Evolutionary conservation across 108 stramenopile genomes (phyloP).

Genomic region (Nannochloropsis gaditana): DNA sequence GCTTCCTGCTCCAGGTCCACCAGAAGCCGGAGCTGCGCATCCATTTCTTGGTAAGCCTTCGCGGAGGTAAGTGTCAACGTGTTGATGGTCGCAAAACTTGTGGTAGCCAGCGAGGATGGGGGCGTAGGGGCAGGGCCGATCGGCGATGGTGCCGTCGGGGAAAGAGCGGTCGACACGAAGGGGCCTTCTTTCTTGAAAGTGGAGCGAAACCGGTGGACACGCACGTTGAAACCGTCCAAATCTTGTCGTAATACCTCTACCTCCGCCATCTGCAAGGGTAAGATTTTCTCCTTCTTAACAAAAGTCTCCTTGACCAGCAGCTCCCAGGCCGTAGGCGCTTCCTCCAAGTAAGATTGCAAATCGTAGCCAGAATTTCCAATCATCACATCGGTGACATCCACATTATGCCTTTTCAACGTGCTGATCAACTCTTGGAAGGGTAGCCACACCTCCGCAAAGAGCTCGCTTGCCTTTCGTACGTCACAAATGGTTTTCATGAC

Average conservation of each 20-base stretch:
- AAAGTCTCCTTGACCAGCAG: constrained; percentile 69
- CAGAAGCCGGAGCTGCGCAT: constrained; percentile 18
- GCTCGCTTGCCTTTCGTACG: constrained; percentile 64
- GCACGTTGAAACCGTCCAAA: constrained; percentile 61
- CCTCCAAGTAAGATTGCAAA: constrained; percentile 70
- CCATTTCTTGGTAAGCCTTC: constrained; percentile 30
- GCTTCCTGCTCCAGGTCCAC: constrained; percentile 41
- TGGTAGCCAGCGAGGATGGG: background rate
- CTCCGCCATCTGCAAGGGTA: constrained; percentile 74
- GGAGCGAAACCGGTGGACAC: constrained; percentile 63
- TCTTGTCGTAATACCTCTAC: constrained; percentile 66
- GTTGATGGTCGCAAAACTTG: background rate
- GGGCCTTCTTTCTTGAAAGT: constrained; percentile 70
- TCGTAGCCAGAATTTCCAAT: constrained; percentile 28
- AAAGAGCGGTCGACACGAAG: constrained; percentile 57
- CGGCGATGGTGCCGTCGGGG: background rate
- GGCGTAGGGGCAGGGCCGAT: background rate
- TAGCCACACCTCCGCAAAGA: constrained; percentile 64
- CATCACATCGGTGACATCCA: constrained; percentile 60
- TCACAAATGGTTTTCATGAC: constrained; percentile 72
- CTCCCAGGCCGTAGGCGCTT: constrained; percentile 73
- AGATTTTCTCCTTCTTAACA: constrained; percentile 75
- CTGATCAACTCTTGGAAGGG: constrained; percentile 67
- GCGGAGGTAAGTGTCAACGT: background rate
- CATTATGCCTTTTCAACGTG: constrained; percentile 68